Evolutionary conservation across 176 grass and related monocot genomes (phyloP).

Genomic region (Triticum timopheevii): DNA sequence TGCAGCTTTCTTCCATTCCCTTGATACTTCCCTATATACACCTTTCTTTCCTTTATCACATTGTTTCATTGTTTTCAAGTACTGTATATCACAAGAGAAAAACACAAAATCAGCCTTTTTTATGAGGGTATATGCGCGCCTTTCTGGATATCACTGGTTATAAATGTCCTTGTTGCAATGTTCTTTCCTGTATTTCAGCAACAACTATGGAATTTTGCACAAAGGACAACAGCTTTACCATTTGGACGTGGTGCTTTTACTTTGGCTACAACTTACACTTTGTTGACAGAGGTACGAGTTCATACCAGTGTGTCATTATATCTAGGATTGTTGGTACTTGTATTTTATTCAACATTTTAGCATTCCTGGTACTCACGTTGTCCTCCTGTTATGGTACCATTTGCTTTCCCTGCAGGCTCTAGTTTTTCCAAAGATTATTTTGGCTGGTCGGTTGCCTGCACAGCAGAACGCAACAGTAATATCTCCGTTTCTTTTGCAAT

Average conservation of each 20-base stretch:
- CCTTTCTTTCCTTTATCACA: conserved; percentile 3
- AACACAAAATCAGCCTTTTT: conserved; percentile 12
- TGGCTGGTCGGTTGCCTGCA: conserved; percentile 90
- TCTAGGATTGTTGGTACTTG: conserved; percentile 32
- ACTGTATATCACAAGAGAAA: conserved; percentile 4
- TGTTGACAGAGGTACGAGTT: conserved; percentile 83
- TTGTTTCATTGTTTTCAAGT: conserved; percentile 18
- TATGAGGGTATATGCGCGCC: not conserved
- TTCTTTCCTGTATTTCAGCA: conserved; percentile 54
- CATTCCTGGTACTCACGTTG: not conserved
- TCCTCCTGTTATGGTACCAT: conserved; percentile 1
- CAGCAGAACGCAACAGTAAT: conserved; percentile 95
- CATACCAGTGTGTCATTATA: conserved; percentile 17
- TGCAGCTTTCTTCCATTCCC: not conserved
- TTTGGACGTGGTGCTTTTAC: conserved; percentile 96
- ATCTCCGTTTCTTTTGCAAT: not conserved
- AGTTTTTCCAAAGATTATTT: conserved; percentile 85
- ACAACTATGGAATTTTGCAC: conserved; percentile 97
- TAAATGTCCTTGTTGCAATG: conserved; percentile 5
- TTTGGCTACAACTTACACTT: conserved; percentile 86
- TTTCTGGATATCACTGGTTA: conserved; percentile 6
- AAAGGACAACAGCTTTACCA: conserved; percentile 94
- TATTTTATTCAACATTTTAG: conserved; percentile 19
- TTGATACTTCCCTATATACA: not conserved
- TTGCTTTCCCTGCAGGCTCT: conserved; percentile 67